Evolutionary conservation across 2,329 filamentous ascomycete genomes (phyloP).

Genomic region (Ophiobolus disseminans): DNA sequence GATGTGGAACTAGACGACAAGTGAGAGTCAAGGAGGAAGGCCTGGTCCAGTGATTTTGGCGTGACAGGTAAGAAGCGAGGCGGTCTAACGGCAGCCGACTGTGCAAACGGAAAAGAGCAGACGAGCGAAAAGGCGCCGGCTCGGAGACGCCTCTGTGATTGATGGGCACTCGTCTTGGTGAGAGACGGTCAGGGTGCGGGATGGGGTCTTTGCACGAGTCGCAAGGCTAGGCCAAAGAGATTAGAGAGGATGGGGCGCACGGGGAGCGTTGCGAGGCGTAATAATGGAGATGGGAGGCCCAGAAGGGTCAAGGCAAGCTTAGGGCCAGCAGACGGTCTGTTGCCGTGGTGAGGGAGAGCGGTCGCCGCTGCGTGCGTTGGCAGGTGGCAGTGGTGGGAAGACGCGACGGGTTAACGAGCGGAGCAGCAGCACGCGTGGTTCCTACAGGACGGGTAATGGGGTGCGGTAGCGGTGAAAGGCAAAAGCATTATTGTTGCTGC

Average conservation of each 20-base stretch:
- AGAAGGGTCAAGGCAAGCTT: constrained; percentile 37
- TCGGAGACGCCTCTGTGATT: constrained; percentile 34
- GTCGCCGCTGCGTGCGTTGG: constrained; percentile 48
- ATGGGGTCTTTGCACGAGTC: constrained; percentile 48
- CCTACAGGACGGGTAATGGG: constrained; percentile 20
- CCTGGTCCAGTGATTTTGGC: constrained; percentile 23
- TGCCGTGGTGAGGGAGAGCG: constrained; percentile 49
- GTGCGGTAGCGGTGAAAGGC: constrained; percentile 24
- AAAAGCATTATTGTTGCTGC: constrained; percentile 29
- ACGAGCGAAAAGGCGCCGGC: constrained; percentile 26
- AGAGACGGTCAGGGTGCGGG: constrained; percentile 33
- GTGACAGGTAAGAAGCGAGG: constrained; percentile 23
- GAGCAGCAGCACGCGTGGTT: constrained; percentile 19
- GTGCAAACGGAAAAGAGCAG: constrained; percentile 30
- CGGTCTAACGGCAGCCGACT: constrained; percentile 29
- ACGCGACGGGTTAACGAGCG: constrained; percentile 7
- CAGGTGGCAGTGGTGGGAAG: constrained; percentile 16
- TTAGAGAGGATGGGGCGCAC: constrained; percentile 47
- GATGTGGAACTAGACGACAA: constrained; percentile 41
- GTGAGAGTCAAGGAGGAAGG: constrained; percentile 31
- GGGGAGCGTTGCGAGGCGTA: constrained; percentile 41
- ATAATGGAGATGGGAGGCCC: constrained; percentile 42
- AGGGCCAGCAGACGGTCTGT: constrained; percentile 45
- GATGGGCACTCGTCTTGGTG: constrained; percentile 36
- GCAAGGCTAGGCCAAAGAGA: constrained; percentile 44